phyloP scores from a whole-genome alignment of 2,329 filamentous ascomycete genomes.

The Aspergillus glaucus region DNA sequence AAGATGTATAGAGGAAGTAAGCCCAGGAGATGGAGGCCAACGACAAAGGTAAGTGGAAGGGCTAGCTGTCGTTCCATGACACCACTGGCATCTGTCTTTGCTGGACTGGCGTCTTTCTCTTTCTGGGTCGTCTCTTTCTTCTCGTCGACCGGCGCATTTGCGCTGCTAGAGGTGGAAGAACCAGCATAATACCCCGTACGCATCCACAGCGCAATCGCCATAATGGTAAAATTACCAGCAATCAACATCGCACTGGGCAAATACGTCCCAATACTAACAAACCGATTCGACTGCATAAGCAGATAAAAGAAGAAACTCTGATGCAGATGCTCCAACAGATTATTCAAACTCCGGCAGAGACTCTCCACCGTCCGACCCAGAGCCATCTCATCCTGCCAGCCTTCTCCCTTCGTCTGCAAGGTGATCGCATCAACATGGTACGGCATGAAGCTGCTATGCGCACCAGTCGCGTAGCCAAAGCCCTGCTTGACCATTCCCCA shows the following conservation, averaged over 20 bases:
- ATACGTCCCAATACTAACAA: slow-evolving; percentile 97
- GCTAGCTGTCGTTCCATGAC: slow-evolving; percentile 36
- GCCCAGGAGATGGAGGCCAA: slow-evolving; percentile 67
- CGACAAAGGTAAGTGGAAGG: slow-evolving; percentile 62
- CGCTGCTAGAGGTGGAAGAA: slow-evolving; percentile 9
- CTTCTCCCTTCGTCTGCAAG: slow-evolving; percentile 78
- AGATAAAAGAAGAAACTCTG: slow-evolving; percentile 99
- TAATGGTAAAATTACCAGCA: slow-evolving; percentile 90
- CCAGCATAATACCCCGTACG: slow-evolving; percentile 60
- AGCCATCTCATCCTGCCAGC: slow-evolving; percentile 97
- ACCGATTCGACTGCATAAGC: slow-evolving; percentile 81
- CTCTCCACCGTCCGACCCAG: slow-evolving; percentile 86
- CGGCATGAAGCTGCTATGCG: slow-evolving; percentile 92
- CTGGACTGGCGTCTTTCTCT: slow-evolving; percentile 7
- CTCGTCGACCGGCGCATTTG: slow-evolving; percentile 22
- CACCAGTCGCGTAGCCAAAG: slow-evolving; percentile 78
- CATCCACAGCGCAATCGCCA: slow-evolving; percentile 90
- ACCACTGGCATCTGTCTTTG: slow-evolving; percentile 13
- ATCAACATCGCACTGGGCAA: slow-evolving; percentile 96
- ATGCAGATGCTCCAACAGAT: slow-evolving; percentile 90
- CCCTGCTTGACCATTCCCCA: slow-evolving; percentile 90
- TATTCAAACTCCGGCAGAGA: slow-evolving; percentile 88
- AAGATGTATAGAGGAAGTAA: slow-evolving; percentile 80
- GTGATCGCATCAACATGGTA: slow-evolving; percentile 97
- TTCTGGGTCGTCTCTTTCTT: slow-evolving; percentile 22